Evolutionary conservation across 2,329 filamentous ascomycete genomes (phyloP), one percentile per base, ranked within the genome.

Genomic region (Phaeosphaeria sp.): DNA sequence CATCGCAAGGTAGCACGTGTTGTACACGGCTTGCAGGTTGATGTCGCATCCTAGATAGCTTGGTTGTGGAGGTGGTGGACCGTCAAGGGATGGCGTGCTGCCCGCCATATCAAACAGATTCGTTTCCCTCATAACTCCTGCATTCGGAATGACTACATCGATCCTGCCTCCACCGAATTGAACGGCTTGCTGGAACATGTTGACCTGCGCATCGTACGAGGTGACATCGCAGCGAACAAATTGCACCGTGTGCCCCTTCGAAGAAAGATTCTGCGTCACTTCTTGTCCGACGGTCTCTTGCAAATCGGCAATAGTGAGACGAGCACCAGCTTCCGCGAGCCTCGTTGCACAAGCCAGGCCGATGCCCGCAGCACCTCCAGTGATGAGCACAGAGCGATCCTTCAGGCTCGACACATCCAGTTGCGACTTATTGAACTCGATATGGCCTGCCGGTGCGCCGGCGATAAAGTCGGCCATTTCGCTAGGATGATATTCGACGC

Each of bases 161-260:
- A 78, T 48, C 11, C 53, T 69, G 7, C 57, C 64, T 0, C 63
- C 57, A 3, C 69, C 70, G 21, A 68, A 72, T 1, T 39, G 11
- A 15, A 75, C 59, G 1, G 74, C 72, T 2, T 59, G 63, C 42
- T 74, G 69, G 63, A 77, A 77, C 43, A 74, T 65, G 2, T 50
- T 50, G 15, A 67, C 57, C 51, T 75, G 73, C 7, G 68, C 66
- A 6, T 57, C 46, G 52, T 72, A 76, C 6, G 65, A 66, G 3
- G 65, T 67, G 6, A 77, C 72, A 55, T 78, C 69, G 49, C 68
- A 69, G 30, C 60, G 53, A 8, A 71, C 68, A 45, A 76, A 77
- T 20, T 71, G 66, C 4, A 73, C 71, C 1, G 57, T 63, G 49
- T 54, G 49, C 2, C 67, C 66, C 36, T 59, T 58, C 18, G 53